Percentiles rank a stretch among this genome's conserved stretches.
These are phyloP conservation scores for Paspalum vaginatum DNA, from an alignment of 176 grass and related monocot species.

Conservation along the genomic window DNA sequence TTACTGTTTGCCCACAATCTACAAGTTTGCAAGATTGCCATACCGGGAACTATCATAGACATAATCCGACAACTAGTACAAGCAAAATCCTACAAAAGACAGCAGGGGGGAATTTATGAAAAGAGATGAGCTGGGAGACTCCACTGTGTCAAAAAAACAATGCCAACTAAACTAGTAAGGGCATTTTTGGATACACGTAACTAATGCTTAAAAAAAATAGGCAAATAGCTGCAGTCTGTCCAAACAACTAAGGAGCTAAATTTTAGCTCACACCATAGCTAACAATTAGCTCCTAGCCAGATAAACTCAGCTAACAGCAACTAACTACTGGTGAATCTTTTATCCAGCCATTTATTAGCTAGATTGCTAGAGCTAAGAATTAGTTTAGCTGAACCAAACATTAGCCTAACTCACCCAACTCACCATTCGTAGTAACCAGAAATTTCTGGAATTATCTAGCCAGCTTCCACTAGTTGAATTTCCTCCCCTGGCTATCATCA, in stretches of 20 bases:
- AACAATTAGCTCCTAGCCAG: too few species aligned
- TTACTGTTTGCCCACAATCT: neutral
- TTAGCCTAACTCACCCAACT: neutral
- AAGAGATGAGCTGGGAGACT: neutral
- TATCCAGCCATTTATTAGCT: too few species aligned
- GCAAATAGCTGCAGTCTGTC: too few species aligned
- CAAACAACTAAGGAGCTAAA: too few species aligned
- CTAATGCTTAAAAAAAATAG: neutral
- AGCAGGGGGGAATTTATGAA: too few species aligned
- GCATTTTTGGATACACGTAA: neutral
- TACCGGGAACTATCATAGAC: neutral
- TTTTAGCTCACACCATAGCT: too few species aligned
- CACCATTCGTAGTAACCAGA: constrained; percentile 4
- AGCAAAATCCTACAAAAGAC: neutral
- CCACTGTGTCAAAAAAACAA: too few species aligned
- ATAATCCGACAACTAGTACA: constrained; percentile 9
- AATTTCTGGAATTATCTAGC: neutral
- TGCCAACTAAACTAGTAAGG: too few species aligned
- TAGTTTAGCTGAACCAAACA: too few species aligned
- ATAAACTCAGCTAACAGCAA: too few species aligned
- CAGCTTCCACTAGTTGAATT: neutral
- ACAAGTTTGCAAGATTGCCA: neutral
- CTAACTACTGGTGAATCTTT: too few species aligned
- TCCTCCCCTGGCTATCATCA: neutral
- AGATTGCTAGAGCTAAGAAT: too few species aligned